These are phyloP conservation scores for Phytophthora syringae DNA, from an alignment of 352 stramenopile genomes.

Conservation along the genomic window DNA sequence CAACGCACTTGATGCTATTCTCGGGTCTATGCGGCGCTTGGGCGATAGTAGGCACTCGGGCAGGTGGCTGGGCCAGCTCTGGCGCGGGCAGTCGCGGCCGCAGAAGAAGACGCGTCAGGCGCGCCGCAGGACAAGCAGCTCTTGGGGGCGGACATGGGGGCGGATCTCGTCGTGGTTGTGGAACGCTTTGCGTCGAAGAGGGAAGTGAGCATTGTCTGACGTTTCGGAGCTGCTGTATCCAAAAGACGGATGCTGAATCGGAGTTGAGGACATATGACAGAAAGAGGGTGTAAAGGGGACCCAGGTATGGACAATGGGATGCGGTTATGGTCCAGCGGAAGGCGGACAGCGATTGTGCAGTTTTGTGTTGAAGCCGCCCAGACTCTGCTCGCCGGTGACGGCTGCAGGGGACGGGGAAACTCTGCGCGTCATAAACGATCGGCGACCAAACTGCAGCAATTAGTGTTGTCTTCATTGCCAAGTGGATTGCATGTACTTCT, in stretches of 20 bases:
- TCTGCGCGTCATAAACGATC: too few species aligned
- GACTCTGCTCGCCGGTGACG: not conserved
- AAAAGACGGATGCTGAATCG: constrained; percentile 8
- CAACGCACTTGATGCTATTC: constrained; percentile 26
- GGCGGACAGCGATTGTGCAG: not conserved
- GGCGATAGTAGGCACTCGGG: constrained; percentile 37
- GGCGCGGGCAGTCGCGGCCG: constrained; percentile 74
- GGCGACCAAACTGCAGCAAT: too few species aligned
- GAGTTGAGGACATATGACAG: too few species aligned
- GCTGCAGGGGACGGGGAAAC: not conserved
- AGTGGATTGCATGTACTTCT: too few species aligned
- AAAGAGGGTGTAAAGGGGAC: too few species aligned
- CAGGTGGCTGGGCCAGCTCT: constrained; percentile 66
- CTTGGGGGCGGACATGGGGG: constrained; percentile 22
- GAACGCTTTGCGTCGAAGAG: constrained; percentile 15
- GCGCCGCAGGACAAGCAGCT: constrained; percentile 60
- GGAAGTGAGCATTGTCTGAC: too few species aligned
- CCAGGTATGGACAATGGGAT: too few species aligned
- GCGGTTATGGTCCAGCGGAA: too few species aligned
- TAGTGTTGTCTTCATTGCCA: too few species aligned
- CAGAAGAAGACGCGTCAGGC: constrained; percentile 81
- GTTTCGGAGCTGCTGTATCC: too few species aligned
- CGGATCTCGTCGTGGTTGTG: not conserved
- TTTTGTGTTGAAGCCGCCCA: not conserved
- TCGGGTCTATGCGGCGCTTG: constrained; percentile 17